Conservation (phyloP, 208 protist genomes). For the Leishmania major region DNA sequence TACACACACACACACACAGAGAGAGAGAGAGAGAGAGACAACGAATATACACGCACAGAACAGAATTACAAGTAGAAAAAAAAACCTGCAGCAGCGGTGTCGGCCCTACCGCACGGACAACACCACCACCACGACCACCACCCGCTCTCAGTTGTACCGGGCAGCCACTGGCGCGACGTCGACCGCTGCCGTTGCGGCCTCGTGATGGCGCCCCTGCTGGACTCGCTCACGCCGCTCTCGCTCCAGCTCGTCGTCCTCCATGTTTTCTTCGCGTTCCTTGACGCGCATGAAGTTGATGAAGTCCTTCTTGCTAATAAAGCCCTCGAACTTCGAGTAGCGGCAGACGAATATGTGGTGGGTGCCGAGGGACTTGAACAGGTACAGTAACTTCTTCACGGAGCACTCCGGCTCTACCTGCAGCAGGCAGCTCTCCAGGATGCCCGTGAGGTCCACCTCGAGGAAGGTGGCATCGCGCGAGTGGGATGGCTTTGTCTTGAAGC, state of each 20-base stretch:
- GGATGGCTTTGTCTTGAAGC: constrained; percentile 43
- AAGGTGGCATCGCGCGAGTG: constrained; percentile 24
- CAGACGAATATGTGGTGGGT: constrained; percentile 71
- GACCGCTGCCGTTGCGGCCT: background rate
- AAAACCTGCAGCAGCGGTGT: too few relatives aligned
- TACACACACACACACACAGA: too few relatives aligned
- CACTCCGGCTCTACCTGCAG: constrained; percentile 76
- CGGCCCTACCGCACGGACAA: background rate
- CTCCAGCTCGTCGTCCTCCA: constrained; percentile 56
- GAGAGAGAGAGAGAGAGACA: too few relatives aligned
- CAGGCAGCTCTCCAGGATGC: constrained; percentile 57
- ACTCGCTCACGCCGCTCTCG: constrained; percentile 21
- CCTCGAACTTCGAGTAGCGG: constrained; percentile 64
- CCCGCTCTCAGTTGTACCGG: background rate
- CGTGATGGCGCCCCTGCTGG: constrained; percentile 15
- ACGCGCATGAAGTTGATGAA: constrained; percentile 77
- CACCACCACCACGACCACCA: background rate
- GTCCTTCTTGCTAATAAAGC: constrained; percentile 82
- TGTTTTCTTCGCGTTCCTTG: constrained; percentile 61
- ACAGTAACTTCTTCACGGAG: constrained; percentile 68
- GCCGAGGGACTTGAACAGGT: constrained; percentile 80
- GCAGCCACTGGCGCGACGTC: background rate
- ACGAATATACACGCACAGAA: background rate
- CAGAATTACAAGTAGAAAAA: background rate
- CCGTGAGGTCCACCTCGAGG: constrained; percentile 58